Evolutionary conservation across 169 alveolate species (phyloP), one percentile per base, ranked within the genome.

Genomic region (Eimeria necatrix): DNA sequence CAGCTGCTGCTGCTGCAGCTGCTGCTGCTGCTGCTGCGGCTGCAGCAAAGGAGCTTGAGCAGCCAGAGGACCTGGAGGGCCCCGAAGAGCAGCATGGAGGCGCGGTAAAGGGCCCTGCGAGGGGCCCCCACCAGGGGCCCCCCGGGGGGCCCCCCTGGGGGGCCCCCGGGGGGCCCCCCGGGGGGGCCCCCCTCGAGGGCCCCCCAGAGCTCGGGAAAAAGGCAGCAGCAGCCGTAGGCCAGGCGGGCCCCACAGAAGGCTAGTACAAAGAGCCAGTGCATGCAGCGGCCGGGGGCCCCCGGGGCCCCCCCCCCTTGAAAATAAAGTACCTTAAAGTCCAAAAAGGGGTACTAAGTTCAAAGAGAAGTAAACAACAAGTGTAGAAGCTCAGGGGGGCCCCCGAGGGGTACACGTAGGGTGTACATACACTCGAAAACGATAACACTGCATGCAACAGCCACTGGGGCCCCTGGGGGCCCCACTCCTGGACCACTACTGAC

Each of bases 281-380:
- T 60, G 20, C 46, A 16, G n/a, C 10, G 41, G 9, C 76, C 81
- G 0, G 51, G 74, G 24, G 53, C 49, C 22, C 14, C 8, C 53
- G 5, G 24, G 20, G 18, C 64, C 76, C 41, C 53, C 85, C 64
- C 32, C 86, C 85, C 68, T 68, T 64, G 32, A 87, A 68, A n/a
- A 48, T 5, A 24, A 87, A 87, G 56, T 87, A 87, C 68, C 93
- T 84, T 8, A 87, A 52, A 20, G 86, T 48, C 6, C 64, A 74
- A 52, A 87, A 87, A 49, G 93, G 93, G 20, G 93, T 87, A 60
- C 93, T 87, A 18, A 52, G 59, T 59, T 87, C 93, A n/a, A 87
- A 87, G 22, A 70, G 48, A 26, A 51, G 9, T 26, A 87, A 78
- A 9, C 61, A 7, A 16, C 56, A 70, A 4, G 93, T 85, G 53